Conservation (phyloP, 148 eudicot species). For the Vaccinium darrowii region DNA sequence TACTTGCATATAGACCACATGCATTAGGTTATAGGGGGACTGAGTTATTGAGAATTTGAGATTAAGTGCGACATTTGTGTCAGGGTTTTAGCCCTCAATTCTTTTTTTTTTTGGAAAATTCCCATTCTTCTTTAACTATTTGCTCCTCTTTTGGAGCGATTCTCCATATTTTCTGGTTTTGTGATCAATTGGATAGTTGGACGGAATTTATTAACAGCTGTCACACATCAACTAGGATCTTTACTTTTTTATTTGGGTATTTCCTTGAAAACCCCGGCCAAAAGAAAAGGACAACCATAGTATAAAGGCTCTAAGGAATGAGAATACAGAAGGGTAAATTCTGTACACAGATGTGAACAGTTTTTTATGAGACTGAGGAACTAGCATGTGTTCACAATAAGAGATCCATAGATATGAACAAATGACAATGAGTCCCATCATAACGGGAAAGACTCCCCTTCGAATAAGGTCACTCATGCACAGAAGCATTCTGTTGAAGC, state of each 20-base stretch:
- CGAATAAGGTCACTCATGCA: background rate
- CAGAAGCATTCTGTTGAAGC: background rate
- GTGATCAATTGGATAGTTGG: background rate
- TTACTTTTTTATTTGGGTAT: background rate
- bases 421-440: background rate
- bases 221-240: background rate
- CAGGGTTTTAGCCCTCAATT: background rate
- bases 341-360: background rate
- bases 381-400: background rate
- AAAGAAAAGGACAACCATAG: background rate
- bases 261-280: background rate
- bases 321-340: background rate
- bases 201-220: background rate
- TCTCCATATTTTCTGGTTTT: background rate
- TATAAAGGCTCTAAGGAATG: no score
- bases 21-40: background rate
- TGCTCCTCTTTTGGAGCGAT: background rate
- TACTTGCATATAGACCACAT: background rate
- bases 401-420: background rate
- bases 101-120: background rate
- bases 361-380: background rate
- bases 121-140: background rate
- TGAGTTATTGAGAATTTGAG: background rate
- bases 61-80: background rate
- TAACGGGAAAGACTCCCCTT: background rate